Evolutionary conservation across 495 filamentous ascomycete species (phyloP), one percentile per base, ranked within the genome.

Genomic region (Aspergillus ostianus): DNA sequence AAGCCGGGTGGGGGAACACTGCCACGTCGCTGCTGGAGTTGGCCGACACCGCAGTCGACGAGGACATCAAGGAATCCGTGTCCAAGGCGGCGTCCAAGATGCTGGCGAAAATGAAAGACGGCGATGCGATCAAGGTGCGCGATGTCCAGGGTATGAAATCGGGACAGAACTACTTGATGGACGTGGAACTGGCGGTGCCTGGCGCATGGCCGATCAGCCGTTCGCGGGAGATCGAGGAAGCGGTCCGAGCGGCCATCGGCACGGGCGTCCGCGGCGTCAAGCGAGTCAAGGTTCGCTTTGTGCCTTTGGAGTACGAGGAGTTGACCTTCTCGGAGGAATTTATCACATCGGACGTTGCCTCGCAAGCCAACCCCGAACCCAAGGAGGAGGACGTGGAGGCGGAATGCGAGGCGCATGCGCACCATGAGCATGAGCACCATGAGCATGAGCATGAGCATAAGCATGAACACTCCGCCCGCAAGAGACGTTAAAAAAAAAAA

Each of bases 101-200:
- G 0, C 72, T 95, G 6, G 78, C 67, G 2, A 75, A 75, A 6
- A 62, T 82, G 19, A 54, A 69, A 4, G 67, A 66, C 17, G 68
- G 70, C 20, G 61, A 66, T 30, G 61, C 71, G 6, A 80, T 92
- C 17, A 82, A 88, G 62, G 65, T 91, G 26, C 80, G 85, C 15
- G 87, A 90, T 29, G 83, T 98, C 4, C 87, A 90, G 47, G 94
- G 94, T 55, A 80, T 96, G 67, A 98, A 98, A 70, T 89, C 89
- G 3, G 94, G 94, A 27, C 94, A 97, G 74, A 98, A 96, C 72
- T 97, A 94, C 60, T 77, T 97, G 5, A 85, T 97, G 66, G 93
- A 97, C 64, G 62, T 98, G 27, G 90, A 94, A 66, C 70, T 97
- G 47, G 90, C 85, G 21, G 89, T 93, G 32, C 90, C 92, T 0